A percentile compares a stretch with the other conserved stretches of the same genome.
These are phyloP conservation scores for Lepiota venenata DNA, from an alignment of 768 basidiomycete genomes.

Conservation along the genomic window DNA sequence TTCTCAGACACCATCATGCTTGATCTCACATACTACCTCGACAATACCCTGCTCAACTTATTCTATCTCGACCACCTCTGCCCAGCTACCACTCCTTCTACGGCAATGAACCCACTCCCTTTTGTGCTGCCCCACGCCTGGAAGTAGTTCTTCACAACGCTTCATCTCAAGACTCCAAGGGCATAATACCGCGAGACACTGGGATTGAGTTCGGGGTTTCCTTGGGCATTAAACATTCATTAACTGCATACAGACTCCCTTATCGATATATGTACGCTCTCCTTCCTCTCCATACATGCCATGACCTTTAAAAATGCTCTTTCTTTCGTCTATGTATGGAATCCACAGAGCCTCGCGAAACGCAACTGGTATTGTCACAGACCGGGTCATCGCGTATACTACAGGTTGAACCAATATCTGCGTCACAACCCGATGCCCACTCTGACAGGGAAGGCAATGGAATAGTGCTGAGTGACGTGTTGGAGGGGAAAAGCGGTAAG, in stretches of 20 bases:
- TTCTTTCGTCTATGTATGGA: neutral
- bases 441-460: no score
- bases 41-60: constrained; percentile 1
- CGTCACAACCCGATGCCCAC: no score
- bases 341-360: neutral
- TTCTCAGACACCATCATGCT: neutral
- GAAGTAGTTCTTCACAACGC: neutral
- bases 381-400: no score
- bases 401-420: no score
- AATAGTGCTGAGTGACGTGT: no score
- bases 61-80: constrained; percentile 6
- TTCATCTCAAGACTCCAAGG: neutral
- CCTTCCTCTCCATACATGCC: no score
- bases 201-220: neutral
- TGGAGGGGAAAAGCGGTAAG: no score
- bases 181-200: neutral
- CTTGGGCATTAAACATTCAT: constrained; percentile 1
- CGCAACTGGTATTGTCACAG: neutral
- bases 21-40: constrained; percentile 2
- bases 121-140: neutral
- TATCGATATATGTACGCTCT: neutral
- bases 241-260: neutral
- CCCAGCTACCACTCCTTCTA: neutral
- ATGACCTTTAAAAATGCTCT: no score
- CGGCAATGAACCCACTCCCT: neutral